Base-by-base conservation (phyloP, 768 basidiomycete genomes). In the Boletellus sp. region DNA sequence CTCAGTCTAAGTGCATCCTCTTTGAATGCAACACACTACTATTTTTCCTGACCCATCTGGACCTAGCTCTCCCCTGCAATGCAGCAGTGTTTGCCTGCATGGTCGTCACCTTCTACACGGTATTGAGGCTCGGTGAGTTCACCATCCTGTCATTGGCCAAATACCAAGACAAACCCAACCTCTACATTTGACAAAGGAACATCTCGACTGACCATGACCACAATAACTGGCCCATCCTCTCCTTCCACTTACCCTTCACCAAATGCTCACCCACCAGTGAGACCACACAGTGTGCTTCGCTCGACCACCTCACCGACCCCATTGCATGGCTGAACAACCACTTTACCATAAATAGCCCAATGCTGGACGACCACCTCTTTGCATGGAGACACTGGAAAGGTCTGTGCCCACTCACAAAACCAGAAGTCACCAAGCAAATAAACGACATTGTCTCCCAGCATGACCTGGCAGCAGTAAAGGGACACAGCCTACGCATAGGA, bases 61-160 rank as follows among this genome's bases (percentile, higher is more conserved):
- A n/a, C n/a, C 60, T 68, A 0, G 7, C 26, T 3, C 22, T 40
- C 16, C 69, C 68, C 2, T 52, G 70, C 2, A 66, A 76, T 42
- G 62, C 66, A 0, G 69, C 76, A 1, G 62, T 70, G 0, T 70
- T 48, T 19, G 69, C 72, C 0, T 74, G 72, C 49, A 10, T 47
- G 10, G n/a, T 39, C 2, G 24, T 47, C 23, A 38, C 36, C 1
- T 37, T 45, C 23, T 45, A 45, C 23, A n/a, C 34, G 16, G 10
- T 45, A 1, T 13, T 23, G 3, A 20, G 45, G 3, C 43, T 34
- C 1, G 33, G 43, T 8, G 33, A 45, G 35, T 45, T 36, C 33
- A 45, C 43, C 15, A 22, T 45, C 19, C 1, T 20, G n/a, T 39
- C 13, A 7, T 1, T 7, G 6, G 1, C n/a, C n/a, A 3, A 4